Evolutionary conservation across 805 yeast genomes (phyloP), one percentile per base, ranked within the genome.

Genomic region (Metschnikowia peoriensis): DNA sequence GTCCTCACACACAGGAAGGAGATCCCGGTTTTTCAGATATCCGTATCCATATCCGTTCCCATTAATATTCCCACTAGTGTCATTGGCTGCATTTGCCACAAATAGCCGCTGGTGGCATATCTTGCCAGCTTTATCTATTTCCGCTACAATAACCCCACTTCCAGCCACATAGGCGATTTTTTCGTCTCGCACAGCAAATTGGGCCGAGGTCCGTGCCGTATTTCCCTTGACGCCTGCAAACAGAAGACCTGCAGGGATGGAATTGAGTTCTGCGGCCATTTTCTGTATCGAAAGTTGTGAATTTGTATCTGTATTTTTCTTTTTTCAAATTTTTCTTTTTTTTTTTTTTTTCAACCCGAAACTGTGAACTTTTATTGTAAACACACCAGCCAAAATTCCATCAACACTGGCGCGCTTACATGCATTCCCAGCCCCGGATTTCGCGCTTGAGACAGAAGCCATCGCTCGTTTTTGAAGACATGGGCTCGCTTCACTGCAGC

Each of bases 121-220:
- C 4, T 55, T 15, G 16, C 54, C 60, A 11, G 65, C 58, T 7
- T n/a, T 14, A 28, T 59, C 61, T 1, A 77, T 51, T 16, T 67
- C 61, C 43, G 79, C 67, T 1, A 81, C 83, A 11, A 82, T 83
- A 4, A 82, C 85, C 4, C 86, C 86, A 22, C 84, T 84, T 53
- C 84, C 78, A 11, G 85, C 85, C 4, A 77, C 73, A 59, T 82
- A 82, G 0, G 83, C 86, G 22, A 82, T 61, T 4, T 70, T 49
- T 52, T 76, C 67, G 14, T 65, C 73, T 22, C 71, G 71, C 1
- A 75, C 68, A 11, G 71, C 65, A 50, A 80, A 68, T 39, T 77
- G 78, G 28, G 75, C 67, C 8, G 73, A 63, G 2, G 67, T 59
- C 43, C 63, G 71, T 1, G 83, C 77, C 1, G 85, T 78, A 0